These are phyloP conservation scores for Hansenula sp. DNA, from an alignment of 1,139 yeast species.

Conservation along the genomic window DNA sequence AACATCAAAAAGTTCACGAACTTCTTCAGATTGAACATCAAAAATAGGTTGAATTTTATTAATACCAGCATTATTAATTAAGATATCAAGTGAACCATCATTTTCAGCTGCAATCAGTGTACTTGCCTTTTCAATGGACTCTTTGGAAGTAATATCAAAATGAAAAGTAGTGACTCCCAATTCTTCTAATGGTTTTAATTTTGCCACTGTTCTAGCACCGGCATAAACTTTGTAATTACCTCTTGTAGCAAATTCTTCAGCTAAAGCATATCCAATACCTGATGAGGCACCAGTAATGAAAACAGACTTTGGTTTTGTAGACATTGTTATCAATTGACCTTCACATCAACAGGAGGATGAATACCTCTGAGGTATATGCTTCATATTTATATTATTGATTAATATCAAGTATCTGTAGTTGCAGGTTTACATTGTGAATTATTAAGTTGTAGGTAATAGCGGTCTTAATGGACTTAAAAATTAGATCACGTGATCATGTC, in stretches of 20 bases:
- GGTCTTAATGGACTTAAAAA: too few species aligned
- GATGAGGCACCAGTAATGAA: slow-evolving; percentile 70
- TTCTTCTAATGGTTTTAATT: slow-evolving; percentile 48
- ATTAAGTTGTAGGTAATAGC: too few species aligned
- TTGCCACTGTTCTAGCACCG: slow-evolving; percentile 63
- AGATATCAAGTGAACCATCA: slow-evolving; percentile 45
- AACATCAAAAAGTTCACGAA: slow-evolving; percentile 53
- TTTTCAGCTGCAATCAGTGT: slow-evolving; percentile 31
- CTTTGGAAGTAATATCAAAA: slow-evolving; percentile 51
- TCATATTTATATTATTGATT: too few species aligned
- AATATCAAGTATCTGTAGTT: too few species aligned
- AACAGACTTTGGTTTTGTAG: slow-evolving; percentile 4
- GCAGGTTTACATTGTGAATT: too few species aligned
- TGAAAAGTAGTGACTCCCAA: slow-evolving; percentile 29
- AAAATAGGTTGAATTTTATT: slow-evolving; percentile 63
- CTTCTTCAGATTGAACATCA: slow-evolving; percentile 53
- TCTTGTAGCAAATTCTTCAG: slow-evolving; percentile 57
- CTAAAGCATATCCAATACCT: slow-evolving; percentile 68
- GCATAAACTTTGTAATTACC: slow-evolving; percentile 61
- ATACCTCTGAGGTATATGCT: too few species aligned
- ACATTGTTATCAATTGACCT: too few species aligned
- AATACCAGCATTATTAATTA: slow-evolving; percentile 66
- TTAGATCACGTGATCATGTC: too few species aligned
- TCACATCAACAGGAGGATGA: too few species aligned
- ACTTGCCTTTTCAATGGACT: slow-evolving; percentile 41